Conservation (phyloP, 805 yeast genomes). For the Candida ascalaphidarum region DNA sequence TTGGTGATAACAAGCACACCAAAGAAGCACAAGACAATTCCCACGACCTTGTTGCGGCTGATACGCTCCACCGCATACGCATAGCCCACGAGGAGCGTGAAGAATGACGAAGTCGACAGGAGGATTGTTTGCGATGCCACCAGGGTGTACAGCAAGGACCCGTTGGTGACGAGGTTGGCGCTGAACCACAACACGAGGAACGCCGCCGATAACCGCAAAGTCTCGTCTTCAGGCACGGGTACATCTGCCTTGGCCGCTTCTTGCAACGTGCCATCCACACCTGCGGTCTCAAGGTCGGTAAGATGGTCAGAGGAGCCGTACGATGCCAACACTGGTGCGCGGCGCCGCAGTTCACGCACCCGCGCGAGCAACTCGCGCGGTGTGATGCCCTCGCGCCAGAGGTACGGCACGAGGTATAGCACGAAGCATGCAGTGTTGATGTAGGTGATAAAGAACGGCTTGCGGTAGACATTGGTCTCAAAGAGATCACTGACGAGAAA, state of each 20-base stretch:
- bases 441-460: constrained; percentile 91
- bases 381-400: constrained; percentile 18
- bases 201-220: constrained; percentile 66
- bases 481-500: constrained; percentile 74
- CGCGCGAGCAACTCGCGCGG: constrained; percentile 12
- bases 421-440: constrained; percentile 81
- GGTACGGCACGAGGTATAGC: constrained; percentile 63
- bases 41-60: constrained; percentile 54
- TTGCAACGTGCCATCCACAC: no score
- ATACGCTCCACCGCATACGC: constrained; percentile 63
- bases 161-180: constrained; percentile 84
- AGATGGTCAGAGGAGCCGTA: no score
- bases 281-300: not conserved
- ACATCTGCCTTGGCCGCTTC: no score
- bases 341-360: not conserved
- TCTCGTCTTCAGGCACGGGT: constrained; percentile 31
- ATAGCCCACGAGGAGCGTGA: constrained; percentile 79
- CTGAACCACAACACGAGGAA: constrained; percentile 85
- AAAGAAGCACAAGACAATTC: constrained; percentile 59
- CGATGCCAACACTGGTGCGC: not conserved
- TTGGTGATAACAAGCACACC: constrained; percentile 80
- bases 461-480: constrained; percentile 60
- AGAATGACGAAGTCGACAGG: constrained; percentile 87
- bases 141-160: constrained; percentile 78
- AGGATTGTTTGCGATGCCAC: constrained; percentile 93